Evolutionary conservation across 208 protist genomes (phyloP).

Genomic region (Herpetomonas samuelpessoai): DNA sequence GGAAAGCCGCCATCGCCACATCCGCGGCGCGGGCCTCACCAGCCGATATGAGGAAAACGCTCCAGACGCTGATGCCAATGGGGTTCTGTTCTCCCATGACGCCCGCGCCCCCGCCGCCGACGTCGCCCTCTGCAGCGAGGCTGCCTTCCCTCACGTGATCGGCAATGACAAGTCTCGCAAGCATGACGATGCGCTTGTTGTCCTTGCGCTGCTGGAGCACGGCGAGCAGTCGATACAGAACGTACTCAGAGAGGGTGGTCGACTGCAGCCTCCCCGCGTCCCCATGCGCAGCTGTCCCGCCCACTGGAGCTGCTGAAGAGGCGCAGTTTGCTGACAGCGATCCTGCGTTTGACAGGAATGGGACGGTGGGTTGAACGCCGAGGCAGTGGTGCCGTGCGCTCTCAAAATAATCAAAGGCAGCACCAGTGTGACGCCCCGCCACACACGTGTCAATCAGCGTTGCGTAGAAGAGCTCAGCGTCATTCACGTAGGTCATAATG

Average conservation of each 20-base stretch:
- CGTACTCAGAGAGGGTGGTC: conserved; percentile 23
- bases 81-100: not conserved
- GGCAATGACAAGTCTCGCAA: conserved; percentile 41
- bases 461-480: conserved; percentile 53
- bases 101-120: no score
- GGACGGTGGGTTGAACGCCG: no score
- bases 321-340: no score
- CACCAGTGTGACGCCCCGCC: conserved; percentile 41
- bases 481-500: conserved; percentile 7
- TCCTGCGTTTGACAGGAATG: no score
- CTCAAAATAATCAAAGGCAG: conserved; percentile 46
- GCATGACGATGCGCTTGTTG: conserved; percentile 40
- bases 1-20: conserved; percentile 49
- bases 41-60: conserved; percentile 62
- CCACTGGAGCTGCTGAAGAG: not conserved
- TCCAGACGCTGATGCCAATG: conserved; percentile 55
- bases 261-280: not conserved
- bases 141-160: no score
- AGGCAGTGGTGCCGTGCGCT: conserved; percentile 25
- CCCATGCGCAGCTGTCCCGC: no score
- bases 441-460: conserved; percentile 57
- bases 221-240: conserved; percentile 45
- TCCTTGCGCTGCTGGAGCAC: conserved; percentile 49
- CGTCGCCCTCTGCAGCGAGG: no score
- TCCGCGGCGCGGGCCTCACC: conserved; percentile 52